Evolutionary conservation across 768 basidiomycete genomes (phyloP).

Genomic region (Russula griseocarnosa): DNA sequence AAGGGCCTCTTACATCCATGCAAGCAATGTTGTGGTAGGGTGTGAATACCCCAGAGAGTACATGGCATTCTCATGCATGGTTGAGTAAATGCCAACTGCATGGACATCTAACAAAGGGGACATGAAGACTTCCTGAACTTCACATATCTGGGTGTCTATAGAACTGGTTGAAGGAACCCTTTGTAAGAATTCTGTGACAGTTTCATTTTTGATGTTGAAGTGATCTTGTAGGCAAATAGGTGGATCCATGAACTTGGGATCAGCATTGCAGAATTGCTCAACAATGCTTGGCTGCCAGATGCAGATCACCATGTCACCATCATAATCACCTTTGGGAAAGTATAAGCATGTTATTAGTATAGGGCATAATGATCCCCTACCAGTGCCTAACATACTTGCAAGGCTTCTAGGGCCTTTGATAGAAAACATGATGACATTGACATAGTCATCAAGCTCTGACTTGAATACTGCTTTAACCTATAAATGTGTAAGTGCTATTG

Average conservation of each 20-base stretch:
- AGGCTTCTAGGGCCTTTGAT: constrained; percentile 43
- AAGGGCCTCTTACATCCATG: constrained; percentile 46
- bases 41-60: constrained; percentile 52
- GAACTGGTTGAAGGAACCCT: constrained; percentile 30
- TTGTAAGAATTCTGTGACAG: constrained; percentile 42
- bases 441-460: constrained; percentile 45
- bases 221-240: constrained; percentile 42
- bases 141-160: constrained; percentile 33
- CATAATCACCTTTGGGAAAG: constrained; percentile 54
- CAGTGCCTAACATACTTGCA: constrained; percentile 61
- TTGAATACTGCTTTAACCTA: constrained; percentile 57
- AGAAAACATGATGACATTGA: constrained; percentile 52
- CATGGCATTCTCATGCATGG: constrained; percentile 52
- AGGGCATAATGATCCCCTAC: constrained; percentile 34
- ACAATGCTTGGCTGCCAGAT: constrained; percentile 61
- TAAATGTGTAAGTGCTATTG: background rate
- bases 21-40: constrained; percentile 48
- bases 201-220: constrained; percentile 45
- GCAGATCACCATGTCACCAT: constrained; percentile 58
- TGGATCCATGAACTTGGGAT: constrained; percentile 46
- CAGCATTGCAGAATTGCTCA: constrained; percentile 49
- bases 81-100: constrained; percentile 50
- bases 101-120: constrained; percentile 45
- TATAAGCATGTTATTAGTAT: background rate
- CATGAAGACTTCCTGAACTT: constrained; percentile 50